Evolutionary conservation across 352 stramenopile species (phyloP), one percentile per base, ranked within the genome.

Genomic region (Pythium aristosporum): DNA sequence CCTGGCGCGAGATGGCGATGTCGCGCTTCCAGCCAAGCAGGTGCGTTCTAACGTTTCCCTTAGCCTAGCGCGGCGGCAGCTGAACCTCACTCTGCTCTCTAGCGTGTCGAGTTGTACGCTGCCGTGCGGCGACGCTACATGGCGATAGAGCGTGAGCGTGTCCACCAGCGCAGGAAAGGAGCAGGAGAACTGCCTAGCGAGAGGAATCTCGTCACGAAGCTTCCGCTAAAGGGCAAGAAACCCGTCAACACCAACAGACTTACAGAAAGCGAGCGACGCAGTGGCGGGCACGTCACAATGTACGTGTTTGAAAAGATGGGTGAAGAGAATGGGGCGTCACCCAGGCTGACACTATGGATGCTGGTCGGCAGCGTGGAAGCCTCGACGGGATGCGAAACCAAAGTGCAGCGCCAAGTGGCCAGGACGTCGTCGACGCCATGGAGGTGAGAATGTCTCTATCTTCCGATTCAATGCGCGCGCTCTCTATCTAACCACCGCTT

Each of bases 91-190:
- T 50, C 2, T 54, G 55, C 0, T 36, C n/a, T 5, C 28, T 37
- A 62, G 82, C 82, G 79, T 20, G 57, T 74, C 12, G 66, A 74
- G 30, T 36, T 91, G 25, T 87, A 82, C 49, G 71, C 76, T 4
- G 73, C 69, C 13, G 82, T 88, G 21, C 73, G 79, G 9, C 78
- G 76, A 5, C 69, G 75, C 23, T 91, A 83, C 67, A 91, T 91
- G 82, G 73, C 80, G 20, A 68, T 72, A 37, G 80, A 86, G 62
- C 72, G 82, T 12, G 65, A 72, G 16, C 54, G 68, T 4, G 59
- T 72, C 0, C 41, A 68, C 30, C 54, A 69, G 46, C 39, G 50
- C 23, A 21, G 34, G 21, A 15, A 25, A 55, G 42, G 20, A 18
- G 1, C 13, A 23, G n/a, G 9, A 32, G 21, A 23, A 2, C 6